Evolutionary conservation across 768 basidiomycete genomes (phyloP), one percentile per base, ranked within the genome.

Genomic region (Macrolepiota albuminosa): DNA sequence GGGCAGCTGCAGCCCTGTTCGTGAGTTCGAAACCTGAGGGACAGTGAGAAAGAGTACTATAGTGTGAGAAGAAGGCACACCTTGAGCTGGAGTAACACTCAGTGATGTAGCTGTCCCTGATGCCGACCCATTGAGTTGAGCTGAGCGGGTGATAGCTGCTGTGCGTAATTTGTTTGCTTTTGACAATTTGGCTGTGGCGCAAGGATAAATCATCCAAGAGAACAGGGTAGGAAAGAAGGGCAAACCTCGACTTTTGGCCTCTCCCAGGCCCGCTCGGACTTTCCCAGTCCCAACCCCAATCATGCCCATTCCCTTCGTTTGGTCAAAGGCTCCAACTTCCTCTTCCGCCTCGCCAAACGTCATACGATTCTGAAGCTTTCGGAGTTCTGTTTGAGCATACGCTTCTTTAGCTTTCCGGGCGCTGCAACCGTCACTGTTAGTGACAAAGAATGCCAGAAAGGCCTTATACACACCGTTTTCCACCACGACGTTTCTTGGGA

Each of bases 391-490:
- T 73, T 94, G 91, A 5, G 94, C 95, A 68, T 95, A 95, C 1
- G 94, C 95, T 73, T 98, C 97, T 70, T 99, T 99, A n/a, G 94
- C 91, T 71, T 98, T 96, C 49, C 97, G 86, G 1, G 96, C 97
- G 8, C 95, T 97, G 63, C 6, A 56, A 14, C 34, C 31, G 42
- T 46, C 8, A 29, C 4, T 52, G n/a, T 49, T 9, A 57, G 56
- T 52, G 34, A 10, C 37, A 37, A 61, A 50, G 18, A 37, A 21
- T 49, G 54, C 33, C 57, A 29, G 14, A 21, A 56, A 24, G 11
- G 73, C 24, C 9, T 34, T 16, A 18, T 31, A 7, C 82, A 50
- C 58, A 93, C 94, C 95, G 86, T 78, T 92, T 95, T 13, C 97
- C 97, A 66, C 97, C 97, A 46, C 94, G 83, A 54, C 96, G 86